These are phyloP conservation scores for Penicillium sp. DNA, from an alignment of 2,329 filamentous ascomycete genomes.

Conservation along the genomic window DNA sequence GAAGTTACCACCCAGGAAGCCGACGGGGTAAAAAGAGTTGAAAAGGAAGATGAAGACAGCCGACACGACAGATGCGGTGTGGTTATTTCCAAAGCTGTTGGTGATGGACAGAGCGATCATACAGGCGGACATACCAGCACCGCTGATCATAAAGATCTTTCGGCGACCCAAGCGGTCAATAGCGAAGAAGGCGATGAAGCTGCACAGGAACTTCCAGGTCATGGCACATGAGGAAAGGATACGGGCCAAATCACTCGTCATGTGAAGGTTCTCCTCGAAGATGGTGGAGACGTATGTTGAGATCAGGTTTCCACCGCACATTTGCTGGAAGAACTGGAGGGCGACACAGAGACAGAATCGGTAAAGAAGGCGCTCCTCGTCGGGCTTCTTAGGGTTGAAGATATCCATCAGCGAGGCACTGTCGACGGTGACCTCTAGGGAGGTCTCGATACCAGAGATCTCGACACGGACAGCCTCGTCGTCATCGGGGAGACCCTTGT, in stretches of 20 bases:
- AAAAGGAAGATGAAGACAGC: constrained; percentile 29
- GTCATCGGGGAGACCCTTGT: constrained; percentile 51
- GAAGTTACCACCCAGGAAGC: constrained; percentile 28
- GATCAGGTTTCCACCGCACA: constrained; percentile 29
- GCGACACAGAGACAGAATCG: constrained; percentile 24
- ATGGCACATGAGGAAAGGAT: constrained; percentile 55
- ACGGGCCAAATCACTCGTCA: constrained; percentile 27
- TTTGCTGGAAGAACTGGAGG: constrained; percentile 29
- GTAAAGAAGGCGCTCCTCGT: constrained; percentile 41
- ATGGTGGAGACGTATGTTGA: constrained; percentile 27
- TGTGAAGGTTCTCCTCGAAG: constrained; percentile 26
- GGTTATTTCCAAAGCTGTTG: constrained; percentile 35
- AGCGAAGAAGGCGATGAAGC: constrained; percentile 56
- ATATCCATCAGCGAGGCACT: constrained; percentile 56
- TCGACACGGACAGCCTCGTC: constrained; percentile 48
- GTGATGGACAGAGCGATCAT: constrained; percentile 57
- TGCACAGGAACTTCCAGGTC: constrained; percentile 62
- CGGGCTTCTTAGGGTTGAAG: constrained; percentile 55
- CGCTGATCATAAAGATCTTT: constrained; percentile 59
- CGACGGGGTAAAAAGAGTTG: constrained; percentile 28
- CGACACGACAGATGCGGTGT: constrained; percentile 17
- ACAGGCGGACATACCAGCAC: constrained; percentile 58
- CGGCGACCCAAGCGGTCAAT: constrained; percentile 58
- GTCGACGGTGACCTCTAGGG: constrained; percentile 47
- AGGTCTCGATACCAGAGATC: constrained; percentile 54